Conservation (phyloP, 371 early-diverging fungal species). For the Fennellomyces sp. region DNA sequence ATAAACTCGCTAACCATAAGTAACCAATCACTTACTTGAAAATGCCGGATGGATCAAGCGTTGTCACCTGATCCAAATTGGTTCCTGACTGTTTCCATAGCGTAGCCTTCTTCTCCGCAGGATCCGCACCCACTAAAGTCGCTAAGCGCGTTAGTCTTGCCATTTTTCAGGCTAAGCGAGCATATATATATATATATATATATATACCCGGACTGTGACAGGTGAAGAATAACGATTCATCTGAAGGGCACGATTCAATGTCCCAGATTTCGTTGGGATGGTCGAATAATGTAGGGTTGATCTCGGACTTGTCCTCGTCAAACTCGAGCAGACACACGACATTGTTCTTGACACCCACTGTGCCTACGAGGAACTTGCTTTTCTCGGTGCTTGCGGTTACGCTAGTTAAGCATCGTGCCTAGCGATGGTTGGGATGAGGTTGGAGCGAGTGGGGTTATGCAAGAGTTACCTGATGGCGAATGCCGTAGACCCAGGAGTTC, state of each 20-base stretch:
- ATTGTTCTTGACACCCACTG: constrained; percentile 66
- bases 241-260: constrained; percentile 65
- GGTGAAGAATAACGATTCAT: constrained; percentile 69
- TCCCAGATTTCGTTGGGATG: constrained; percentile 79
- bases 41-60: constrained; percentile 11
- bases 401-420: constrained; percentile 74
- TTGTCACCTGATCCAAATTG: constrained; percentile 20
- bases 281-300: constrained; percentile 62
- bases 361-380: constrained; percentile 79
- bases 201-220: constrained; percentile 55
- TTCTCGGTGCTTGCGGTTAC: constrained; percentile 66
- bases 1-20: not conserved
- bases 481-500: constrained; percentile 69
- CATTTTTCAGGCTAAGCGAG: no score
- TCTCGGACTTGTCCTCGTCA: constrained; percentile 69
- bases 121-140: constrained; percentile 26
- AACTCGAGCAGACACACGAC: constrained; percentile 68
- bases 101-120: constrained; percentile 28
- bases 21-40: constrained; percentile 1
- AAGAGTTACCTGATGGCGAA: constrained; percentile 74
- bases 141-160: not conserved
- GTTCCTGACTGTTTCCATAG: constrained; percentile 38
- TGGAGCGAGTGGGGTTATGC: no score
- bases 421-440: no score
- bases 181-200: not conserved